Percentiles rank a stretch among this genome's conserved stretches.
Evolutionary conservation across 345 rosid species (phyloP).

Genomic region (Syzygium oleosum): DNA sequence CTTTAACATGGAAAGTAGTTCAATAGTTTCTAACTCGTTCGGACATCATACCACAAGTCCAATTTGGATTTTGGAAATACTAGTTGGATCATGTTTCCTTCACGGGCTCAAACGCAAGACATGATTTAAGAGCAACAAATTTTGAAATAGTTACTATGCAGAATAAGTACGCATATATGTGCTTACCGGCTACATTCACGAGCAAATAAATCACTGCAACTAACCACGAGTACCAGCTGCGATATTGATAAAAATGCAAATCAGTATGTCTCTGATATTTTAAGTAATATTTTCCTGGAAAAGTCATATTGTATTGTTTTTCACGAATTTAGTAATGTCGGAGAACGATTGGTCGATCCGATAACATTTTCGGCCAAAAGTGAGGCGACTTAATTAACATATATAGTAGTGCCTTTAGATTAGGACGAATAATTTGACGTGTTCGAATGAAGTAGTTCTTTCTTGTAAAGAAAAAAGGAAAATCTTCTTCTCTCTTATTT

Average conservation of each 20-base stretch:
- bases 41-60: background rate
- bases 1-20: background rate
- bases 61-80: background rate
- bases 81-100: background rate
- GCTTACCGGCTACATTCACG: constrained; percentile 40
- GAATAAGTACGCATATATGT: background rate
- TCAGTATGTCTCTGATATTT: background rate
- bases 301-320: background rate
- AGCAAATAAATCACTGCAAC: constrained; percentile 64
- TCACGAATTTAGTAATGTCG: background rate
- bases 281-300: background rate
- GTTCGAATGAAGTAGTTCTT: constrained; percentile 19
- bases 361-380: background rate
- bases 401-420: background rate
- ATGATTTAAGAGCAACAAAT: background rate
- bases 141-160: background rate
- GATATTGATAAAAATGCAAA: background rate
- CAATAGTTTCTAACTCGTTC: accelerated
- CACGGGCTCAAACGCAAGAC: accelerated
- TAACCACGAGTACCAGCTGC: constrained; percentile 92
- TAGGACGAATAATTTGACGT: background rate
- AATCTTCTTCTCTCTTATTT: background rate
- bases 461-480: background rate
- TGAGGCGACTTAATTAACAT: background rate
- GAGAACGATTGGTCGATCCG: background rate